Evolutionary conservation across 495 filamentous ascomycete genomes (phyloP), one percentile per base, ranked within the genome.

Genomic region (Haplographium delicatum): DNA sequence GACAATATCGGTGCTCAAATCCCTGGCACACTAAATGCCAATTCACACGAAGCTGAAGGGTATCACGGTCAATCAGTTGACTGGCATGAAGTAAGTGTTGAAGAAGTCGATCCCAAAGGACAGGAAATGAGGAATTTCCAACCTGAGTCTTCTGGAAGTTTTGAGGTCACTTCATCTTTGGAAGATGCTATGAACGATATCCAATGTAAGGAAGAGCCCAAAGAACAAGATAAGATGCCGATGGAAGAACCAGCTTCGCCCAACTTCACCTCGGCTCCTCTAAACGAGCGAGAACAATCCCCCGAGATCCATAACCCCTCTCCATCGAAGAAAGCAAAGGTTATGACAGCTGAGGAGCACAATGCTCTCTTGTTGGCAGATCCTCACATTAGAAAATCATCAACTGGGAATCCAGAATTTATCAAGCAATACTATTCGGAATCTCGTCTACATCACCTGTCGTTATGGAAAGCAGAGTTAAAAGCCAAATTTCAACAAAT

Each of bases 371-470:
- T 96, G 1, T 72, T 98, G 13, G 72, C 82, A 7, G 88, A 96
- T 59, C 88, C 93, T 13, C 76, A 81, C 20, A 87, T 95, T 57
- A 76, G 85, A 30, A 88, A 91, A 51, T 87, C 88, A 0, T 91
- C 88, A 23, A 88, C 85, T 11, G 86, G 84, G 8, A 91, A 97
- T 50, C 91, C 93, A 0, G 83, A 91, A 33, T 98, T 98, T 47
- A 68, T 98, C 1, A 86, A 91, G 47, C 89, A 96, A 57, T 98
- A 86, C 63, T 97, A 96, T 58, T 83, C 85, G 47, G 88, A 96
- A 64, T 96, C 89, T 30, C 83, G 93, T 5, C 75, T 98, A 13
- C 93, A 98, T 66, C 91, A 98, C 61, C 71, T 98, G 1, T 96
- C 93, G 2, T 87, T 83, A 8, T 96, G 91, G 93, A 97, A 96